Percentiles rank a stretch among this genome's conserved stretches.
Evolutionary conservation across 306 rosid genomes (phyloP).

Genomic region (Abrus pulchellus): DNA sequence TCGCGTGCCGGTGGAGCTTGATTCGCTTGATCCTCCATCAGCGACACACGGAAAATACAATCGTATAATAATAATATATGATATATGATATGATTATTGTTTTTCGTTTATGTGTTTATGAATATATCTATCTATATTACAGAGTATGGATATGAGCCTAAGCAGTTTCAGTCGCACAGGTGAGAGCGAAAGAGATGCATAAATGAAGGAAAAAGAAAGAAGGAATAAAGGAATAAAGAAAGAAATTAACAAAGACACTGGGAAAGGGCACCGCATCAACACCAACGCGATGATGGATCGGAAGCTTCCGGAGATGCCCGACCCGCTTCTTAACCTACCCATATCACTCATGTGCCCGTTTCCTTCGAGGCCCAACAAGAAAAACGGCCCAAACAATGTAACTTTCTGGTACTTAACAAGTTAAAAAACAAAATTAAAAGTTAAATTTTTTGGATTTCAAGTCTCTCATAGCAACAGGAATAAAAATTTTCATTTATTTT

Average conservation of each 20-base stretch:
- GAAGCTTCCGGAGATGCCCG: slow-evolving; percentile 51
- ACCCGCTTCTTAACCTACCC: slow-evolving; percentile 42
- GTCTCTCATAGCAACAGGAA: too few species aligned
- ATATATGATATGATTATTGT: background rate
- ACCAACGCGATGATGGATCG: slow-evolving; percentile 26
- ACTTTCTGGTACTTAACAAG: too few species aligned
- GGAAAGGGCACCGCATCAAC: slow-evolving; percentile 39
- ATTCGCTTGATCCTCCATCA: slow-evolving; percentile 50
- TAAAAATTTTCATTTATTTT: too few species aligned
- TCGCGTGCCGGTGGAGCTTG: slow-evolving; percentile 49
- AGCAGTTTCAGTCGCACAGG: slow-evolving; percentile 17
- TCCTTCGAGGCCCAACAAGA: background rate
- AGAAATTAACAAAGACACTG: background rate
- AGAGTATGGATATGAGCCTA: background rate
- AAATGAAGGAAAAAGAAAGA: background rate
- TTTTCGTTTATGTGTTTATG: background rate
- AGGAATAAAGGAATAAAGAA: background rate
- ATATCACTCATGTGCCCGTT: background rate
- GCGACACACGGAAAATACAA: slow-evolving; percentile 9
- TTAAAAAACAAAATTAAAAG: too few species aligned
- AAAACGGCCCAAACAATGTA: too few species aligned
- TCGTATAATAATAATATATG: background rate
- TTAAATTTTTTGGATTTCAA: too few species aligned
- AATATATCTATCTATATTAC: slow-evolving; percentile 6
- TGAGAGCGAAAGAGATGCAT: slow-evolving; percentile 2